These are phyloP conservation scores for Cyberlindnera veronae DNA, from an alignment of 805 yeast species.

Conservation along the genomic window DNA sequence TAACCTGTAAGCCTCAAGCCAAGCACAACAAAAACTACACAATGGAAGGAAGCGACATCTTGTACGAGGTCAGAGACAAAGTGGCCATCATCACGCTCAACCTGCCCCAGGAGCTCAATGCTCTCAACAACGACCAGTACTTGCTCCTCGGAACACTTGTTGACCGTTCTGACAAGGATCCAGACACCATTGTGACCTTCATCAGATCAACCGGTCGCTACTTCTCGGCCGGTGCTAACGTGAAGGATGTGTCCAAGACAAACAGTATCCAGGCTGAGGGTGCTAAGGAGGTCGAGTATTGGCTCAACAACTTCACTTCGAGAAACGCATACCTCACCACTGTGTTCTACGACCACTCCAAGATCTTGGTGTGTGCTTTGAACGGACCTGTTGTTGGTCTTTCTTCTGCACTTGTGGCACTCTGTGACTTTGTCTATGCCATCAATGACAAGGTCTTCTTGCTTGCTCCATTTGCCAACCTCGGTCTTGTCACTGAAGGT, in stretches of 20 bases:
- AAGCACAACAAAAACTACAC: background rate
- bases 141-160: conserved; percentile 54
- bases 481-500: conserved; percentile 84
- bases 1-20: background rate
- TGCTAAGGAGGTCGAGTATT: conserved; percentile 34
- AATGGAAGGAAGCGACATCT: conserved; percentile 28
- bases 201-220: conserved; percentile 69
- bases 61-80: conserved; percentile 36
- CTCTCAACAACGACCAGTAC: conserved; percentile 65
- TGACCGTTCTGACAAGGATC: conserved; percentile 59
- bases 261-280: conserved; percentile 19
- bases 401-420: conserved; percentile 66
- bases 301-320: conserved; percentile 60
- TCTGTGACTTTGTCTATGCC: conserved; percentile 74
- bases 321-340: conserved; percentile 69
- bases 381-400: conserved; percentile 90
- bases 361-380: conserved; percentile 66
- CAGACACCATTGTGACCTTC: conserved; percentile 59
- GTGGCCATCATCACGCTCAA: conserved; percentile 64
- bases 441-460: conserved; percentile 54
- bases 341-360: conserved; percentile 64
- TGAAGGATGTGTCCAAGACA: conserved; percentile 32
- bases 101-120: conserved; percentile 59
- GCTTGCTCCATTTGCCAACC: conserved; percentile 73
- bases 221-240: conserved; percentile 85